Evolutionary conservation across 805 yeast species (phyloP).

Genomic region (Novakomyces olei): DNA sequence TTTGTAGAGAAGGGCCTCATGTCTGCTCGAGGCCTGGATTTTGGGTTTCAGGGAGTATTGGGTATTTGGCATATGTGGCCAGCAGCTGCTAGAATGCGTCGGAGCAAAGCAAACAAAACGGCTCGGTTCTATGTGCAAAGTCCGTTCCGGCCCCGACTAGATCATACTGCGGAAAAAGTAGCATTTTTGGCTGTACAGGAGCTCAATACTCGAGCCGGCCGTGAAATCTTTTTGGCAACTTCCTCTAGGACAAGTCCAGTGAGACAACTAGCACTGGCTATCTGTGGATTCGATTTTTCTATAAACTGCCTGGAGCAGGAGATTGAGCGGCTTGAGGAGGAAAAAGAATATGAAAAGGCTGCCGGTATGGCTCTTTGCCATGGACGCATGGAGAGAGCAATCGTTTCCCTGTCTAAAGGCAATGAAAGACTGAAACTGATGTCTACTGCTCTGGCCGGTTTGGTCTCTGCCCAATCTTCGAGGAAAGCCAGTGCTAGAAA

Average conservation of each 20-base stretch:
- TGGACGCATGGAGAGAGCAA: conserved; percentile 65
- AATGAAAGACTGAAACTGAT: conserved; percentile 51
- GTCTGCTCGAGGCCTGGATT: conserved; percentile 32
- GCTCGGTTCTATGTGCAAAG: not conserved
- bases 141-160: not conserved
- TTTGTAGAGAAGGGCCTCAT: conserved; percentile 16
- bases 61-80: conserved; percentile 44
- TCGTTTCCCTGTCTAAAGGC: conserved; percentile 50
- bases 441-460: conserved; percentile 87
- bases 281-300: conserved; percentile 63
- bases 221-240: not conserved
- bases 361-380: conserved; percentile 97
- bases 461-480: conserved; percentile 37
- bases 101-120: not conserved
- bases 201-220: not conserved
- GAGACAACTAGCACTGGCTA: conserved; percentile 3
- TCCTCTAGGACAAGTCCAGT: not conserved
- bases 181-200: not conserved
- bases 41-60: conserved; percentile 70
- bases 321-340: conserved; percentile 27
- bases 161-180: not conserved
- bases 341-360: conserved; percentile 60
- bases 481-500: too few relatives aligned
- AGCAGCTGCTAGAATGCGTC: not conserved
- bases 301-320: conserved; percentile 52